Evolutionary conservation across 164 flowering plant species (phyloP).

Genomic region (Cinnamomum micranthum): DNA sequence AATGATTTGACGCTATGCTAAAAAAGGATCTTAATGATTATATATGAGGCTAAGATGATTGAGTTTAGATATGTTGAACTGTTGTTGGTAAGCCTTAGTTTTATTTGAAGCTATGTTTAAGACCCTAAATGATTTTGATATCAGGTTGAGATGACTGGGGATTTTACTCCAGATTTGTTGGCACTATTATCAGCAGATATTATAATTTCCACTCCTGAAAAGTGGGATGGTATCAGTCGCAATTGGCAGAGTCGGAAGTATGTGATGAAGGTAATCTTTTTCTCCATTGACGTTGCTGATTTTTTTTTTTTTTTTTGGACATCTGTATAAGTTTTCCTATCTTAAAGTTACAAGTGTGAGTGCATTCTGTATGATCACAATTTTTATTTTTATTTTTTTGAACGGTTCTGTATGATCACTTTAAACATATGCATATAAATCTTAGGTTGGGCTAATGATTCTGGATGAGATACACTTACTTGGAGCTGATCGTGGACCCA

Average conservation of each 20-base stretch:
- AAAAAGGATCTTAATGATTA: neutral
- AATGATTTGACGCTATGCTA: neutral
- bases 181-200: conserved; percentile 88
- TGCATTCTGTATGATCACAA: too few species aligned
- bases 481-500: conserved; percentile 99
- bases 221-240: conserved; percentile 99
- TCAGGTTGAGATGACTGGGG: conserved; percentile 99
- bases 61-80: conserved; percentile 86
- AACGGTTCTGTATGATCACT: neutral
- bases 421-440: neutral
- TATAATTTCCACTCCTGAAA: conserved; percentile 97
- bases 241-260: conserved; percentile 93
- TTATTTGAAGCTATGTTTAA: neutral
- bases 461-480: conserved; percentile 98
- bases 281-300: conserved; percentile 12
- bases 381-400: neutral
- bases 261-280: conserved; percentile 72
- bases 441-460: conserved; percentile 91
- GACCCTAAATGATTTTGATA: conserved; percentile 1
- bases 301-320: neutral
- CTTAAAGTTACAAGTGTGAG: too few species aligned
- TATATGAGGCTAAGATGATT: conserved; percentile 88
- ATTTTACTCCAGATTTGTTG: conserved; percentile 90
- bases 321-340: neutral
- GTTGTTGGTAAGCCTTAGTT: conserved; percentile 38